Evolutionary conservation across 805 yeast genomes (phyloP).

Genomic region (Lipomyces kockii): DNA sequence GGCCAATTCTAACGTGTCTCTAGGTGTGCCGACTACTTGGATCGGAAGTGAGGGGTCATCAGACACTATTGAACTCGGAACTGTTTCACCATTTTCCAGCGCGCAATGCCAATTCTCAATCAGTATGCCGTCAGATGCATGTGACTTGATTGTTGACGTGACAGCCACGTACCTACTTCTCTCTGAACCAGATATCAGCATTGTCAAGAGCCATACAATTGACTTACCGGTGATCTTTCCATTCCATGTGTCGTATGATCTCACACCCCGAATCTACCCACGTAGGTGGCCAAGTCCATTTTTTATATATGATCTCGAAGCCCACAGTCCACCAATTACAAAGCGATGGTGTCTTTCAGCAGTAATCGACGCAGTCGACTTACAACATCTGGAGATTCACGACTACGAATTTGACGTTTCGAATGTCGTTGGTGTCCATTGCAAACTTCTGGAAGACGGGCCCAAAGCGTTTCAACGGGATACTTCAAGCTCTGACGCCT

Average conservation of each 20-base stretch:
- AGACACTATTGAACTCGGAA: background rate
- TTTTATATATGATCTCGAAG: conserved; percentile 38
- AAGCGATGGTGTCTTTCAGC: conserved; percentile 47
- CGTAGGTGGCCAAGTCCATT: conserved; percentile 49
- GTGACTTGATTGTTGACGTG: conserved; percentile 28
- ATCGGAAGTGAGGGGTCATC: background rate
- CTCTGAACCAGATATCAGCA: conserved; percentile 31
- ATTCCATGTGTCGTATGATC: conserved; percentile 46
- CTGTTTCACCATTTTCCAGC: background rate
- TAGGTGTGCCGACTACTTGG: conserved; percentile 13
- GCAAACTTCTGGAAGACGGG: conserved; percentile 16
- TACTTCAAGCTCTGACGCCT: conserved; percentile 21
- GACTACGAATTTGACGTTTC: conserved; percentile 37
- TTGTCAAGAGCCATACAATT: conserved; percentile 21
- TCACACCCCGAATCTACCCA: conserved; percentile 44
- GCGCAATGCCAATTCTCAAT: background rate
- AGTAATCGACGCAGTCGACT: conserved; percentile 39
- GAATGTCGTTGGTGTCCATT: conserved; percentile 35
- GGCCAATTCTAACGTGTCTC: background rate
- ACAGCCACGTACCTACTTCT: conserved; percentile 26
- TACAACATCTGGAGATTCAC: conserved; percentile 37
- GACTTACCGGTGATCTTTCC: conserved; percentile 45
- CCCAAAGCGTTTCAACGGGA: conserved; percentile 10
- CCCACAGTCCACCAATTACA: conserved; percentile 42
- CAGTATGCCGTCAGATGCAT: conserved; percentile 22